phyloP scores from a whole-genome alignment of 2,329 filamentous ascomycete genomes.

The Calycina herbarum region DNA sequence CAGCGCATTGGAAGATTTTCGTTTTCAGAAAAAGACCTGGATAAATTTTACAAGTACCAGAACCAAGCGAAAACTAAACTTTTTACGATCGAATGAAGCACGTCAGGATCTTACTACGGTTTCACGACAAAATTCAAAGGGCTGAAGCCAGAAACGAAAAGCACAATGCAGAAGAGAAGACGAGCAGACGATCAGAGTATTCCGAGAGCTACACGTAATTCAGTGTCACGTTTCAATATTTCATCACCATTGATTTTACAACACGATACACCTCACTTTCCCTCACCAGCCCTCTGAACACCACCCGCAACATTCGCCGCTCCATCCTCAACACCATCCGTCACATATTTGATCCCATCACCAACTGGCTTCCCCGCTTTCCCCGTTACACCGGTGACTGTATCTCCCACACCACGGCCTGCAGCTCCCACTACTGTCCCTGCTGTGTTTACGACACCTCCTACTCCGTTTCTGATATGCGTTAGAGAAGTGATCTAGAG shows the following conservation, averaged over 20 bases:
- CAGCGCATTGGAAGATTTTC: no score
- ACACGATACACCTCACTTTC: slow-evolving; percentile 16
- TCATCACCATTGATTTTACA: not conserved
- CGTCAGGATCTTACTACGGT: no score
- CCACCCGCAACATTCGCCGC: slow-evolving; percentile 27
- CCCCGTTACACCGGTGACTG: slow-evolving; percentile 29
- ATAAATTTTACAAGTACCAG: no score
- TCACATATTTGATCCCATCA: slow-evolving; percentile 30
- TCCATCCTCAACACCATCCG: slow-evolving; percentile 28
- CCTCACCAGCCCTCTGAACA: slow-evolving; percentile 30
- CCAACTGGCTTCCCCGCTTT: slow-evolving; percentile 29
- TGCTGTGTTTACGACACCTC: slow-evolving; percentile 28
- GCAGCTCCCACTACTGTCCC: slow-evolving; percentile 29
- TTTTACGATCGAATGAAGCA: no score
- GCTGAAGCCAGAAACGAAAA: no score
- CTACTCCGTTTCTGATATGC: slow-evolving; percentile 21
- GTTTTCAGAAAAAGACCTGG: no score
- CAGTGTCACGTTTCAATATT: no score
- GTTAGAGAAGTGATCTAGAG: not conserved
- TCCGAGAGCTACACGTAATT: no score
- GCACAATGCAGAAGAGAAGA: not conserved
- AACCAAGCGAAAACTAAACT: no score
- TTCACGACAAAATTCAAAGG: no score
- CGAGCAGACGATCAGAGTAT: no score
- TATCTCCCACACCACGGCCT: slow-evolving; percentile 30